Base-by-base conservation (phyloP, 768 basidiomycete species). In the Amanita subjunquillea region DNA sequence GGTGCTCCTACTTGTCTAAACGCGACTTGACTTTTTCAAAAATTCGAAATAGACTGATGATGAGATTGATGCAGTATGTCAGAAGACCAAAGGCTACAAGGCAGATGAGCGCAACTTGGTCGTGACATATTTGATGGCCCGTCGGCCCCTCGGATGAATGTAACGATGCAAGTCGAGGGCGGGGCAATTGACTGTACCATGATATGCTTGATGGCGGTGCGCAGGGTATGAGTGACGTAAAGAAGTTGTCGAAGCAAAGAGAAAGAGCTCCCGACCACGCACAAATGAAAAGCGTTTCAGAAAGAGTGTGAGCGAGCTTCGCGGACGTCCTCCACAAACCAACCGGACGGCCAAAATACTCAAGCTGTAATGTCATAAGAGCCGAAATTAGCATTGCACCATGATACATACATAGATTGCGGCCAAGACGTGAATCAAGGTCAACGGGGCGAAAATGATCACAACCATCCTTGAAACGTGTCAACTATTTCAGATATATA, bases 231-330 rank as follows among this genome's bases (percentile, higher is more conserved):
- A 82, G 70, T 3, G 90, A 88, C 4, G 91, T 93, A 70, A 93
- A 91, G 67, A 84, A 91, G 62, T 95, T 91, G 73, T 94, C 90
- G 68, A 94, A 91, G 56, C 80, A 82, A 50, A 94, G 83, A 15
- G 90, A 89, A 50, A 94, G 76, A 13, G 87, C 83, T 30, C 90
- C 87, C 53, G 89, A 91, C 91, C 91, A 95, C n/a, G 86, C 80
- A 67, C 91, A 94, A 59, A 92, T 91, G 65, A 91, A 92, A 51
- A 91, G 72, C 42, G 92, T 86, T 71, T 95, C 93, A 43, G 82
- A 77, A 30, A 94, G 78, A 6, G 91, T 94, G 62, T 93, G 85
- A 2, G 86, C 80, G 36, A 93, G 78, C 67, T 94, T 94, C 47
- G 74, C 81, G 30, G 89, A 90, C 30, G 92, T 91, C 48, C 79